Percentiles rank a stretch among this genome's conserved stretches.
phyloP scores from a whole-genome alignment of 2,329 filamentous ascomycete genomes.

The Penicillium sp. region DNA sequence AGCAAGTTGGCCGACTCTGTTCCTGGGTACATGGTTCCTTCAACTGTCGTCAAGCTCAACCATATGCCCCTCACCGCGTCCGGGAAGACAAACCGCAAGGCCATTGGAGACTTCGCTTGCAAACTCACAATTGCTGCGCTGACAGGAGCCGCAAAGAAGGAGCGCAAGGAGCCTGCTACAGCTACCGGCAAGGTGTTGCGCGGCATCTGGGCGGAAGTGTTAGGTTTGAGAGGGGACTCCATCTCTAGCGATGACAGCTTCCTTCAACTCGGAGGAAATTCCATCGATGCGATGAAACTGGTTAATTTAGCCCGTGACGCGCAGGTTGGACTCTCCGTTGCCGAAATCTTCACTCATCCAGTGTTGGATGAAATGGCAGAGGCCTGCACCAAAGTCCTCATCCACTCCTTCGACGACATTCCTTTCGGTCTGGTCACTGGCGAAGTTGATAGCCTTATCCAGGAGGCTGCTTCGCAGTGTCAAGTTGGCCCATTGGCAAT shows the following conservation, averaged over 20 bases:
- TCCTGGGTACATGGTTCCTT: conserved; percentile 15
- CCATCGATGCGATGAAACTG: conserved; percentile 13
- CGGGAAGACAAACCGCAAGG: conserved; percentile 12
- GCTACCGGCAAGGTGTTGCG: conserved; percentile 1
- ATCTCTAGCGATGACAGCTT: conserved; percentile 11
- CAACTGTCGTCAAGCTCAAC: conserved; percentile 4
- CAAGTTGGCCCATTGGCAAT: conserved; percentile 19
- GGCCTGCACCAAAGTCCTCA: background rate
- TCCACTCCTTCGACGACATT: conserved; percentile 3
- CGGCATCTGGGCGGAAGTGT: conserved; percentile 7
- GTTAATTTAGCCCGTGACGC: conserved; percentile 5
- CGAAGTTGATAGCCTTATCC: background rate
- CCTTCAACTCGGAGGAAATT: conserved; percentile 12
- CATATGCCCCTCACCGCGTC: conserved; percentile 12
- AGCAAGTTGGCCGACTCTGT: background rate
- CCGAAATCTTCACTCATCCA: conserved; percentile 7
- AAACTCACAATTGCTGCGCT: conserved; percentile 3
- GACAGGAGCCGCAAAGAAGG: conserved; percentile 1
- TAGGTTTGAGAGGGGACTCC: background rate
- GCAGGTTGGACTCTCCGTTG: conserved; percentile 5
- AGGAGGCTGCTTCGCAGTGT: conserved; percentile 17
- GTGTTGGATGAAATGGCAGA: conserved; percentile 10
- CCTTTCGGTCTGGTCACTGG: conserved; percentile 9
- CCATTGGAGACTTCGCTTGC: conserved; percentile 7
- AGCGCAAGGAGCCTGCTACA: conserved; percentile 8